phyloP scores from a whole-genome alignment of 2,329 filamentous ascomycete species.

The Biscogniauxia sp. region DNA sequence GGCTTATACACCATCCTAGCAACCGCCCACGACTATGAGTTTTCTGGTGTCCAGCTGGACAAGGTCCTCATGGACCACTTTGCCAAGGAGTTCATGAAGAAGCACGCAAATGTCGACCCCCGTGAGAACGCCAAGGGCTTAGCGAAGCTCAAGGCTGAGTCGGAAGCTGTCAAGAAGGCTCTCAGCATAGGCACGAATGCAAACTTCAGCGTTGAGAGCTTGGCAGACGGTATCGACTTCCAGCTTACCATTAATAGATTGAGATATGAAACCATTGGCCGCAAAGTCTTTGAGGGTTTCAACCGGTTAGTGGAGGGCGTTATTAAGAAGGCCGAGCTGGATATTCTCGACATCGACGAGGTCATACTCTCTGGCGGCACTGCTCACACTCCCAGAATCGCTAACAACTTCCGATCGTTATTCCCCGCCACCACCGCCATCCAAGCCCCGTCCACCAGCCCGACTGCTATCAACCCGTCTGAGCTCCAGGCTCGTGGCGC shows the following conservation, averaged over 20 bases:
- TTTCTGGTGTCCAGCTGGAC: conserved; percentile 82
- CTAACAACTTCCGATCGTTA: conserved; percentile 71
- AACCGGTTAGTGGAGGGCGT: conserved; percentile 79
- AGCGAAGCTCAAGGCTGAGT: conserved; percentile 89
- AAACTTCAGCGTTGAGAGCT: conserved; percentile 87
- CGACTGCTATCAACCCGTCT: conserved; percentile 85
- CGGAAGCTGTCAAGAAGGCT: conserved; percentile 88
- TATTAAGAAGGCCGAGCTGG: conserved; percentile 87
- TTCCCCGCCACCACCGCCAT: conserved; percentile 80
- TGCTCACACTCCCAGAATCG: conserved; percentile 91
- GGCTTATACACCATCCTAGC: conserved; percentile 96
- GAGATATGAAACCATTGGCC: conserved; percentile 84
- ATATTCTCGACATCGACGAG: conserved; percentile 90
- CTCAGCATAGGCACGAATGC: conserved; percentile 86
- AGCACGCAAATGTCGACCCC: conserved; percentile 81
- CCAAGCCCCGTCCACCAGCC: conserved; percentile 76
- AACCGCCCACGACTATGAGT: conserved; percentile 93
- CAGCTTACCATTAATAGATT: conserved; percentile 88
- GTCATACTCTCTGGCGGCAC: conserved; percentile 91
- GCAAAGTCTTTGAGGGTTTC: conserved; percentile 86
- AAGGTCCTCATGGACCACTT: conserved; percentile 93
- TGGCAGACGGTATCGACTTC: conserved; percentile 88
- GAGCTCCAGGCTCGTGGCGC: conserved; percentile 87
- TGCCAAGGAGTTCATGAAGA: conserved; percentile 98
- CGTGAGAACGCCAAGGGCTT: conserved; percentile 75